These are phyloP conservation scores for Syzygium malaccense DNA, from an alignment of 441 rosid species.

Conservation along the genomic window DNA sequence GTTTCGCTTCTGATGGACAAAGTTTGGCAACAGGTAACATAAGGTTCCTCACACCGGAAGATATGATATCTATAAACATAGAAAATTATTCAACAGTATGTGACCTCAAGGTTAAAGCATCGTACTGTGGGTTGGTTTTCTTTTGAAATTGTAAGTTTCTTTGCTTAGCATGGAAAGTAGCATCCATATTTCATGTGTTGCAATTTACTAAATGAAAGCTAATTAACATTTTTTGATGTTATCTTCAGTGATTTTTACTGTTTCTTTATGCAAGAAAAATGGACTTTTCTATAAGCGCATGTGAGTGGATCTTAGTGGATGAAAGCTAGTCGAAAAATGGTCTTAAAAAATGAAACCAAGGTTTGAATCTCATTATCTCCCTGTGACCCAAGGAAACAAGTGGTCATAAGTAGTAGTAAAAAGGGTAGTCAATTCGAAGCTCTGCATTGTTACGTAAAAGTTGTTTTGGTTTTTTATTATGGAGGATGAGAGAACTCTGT, in stretches of 20 bases:
- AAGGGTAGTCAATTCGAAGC: background rate
- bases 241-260: background rate
- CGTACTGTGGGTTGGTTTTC: background rate
- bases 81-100: background rate
- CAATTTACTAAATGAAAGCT: background rate
- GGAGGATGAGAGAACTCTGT: background rate
- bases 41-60: background rate
- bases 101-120: background rate
- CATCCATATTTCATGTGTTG: background rate
- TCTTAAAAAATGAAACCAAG: background rate
- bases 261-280: background rate
- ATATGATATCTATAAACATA: background rate
- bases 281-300: background rate
- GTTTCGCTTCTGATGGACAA: conserved; percentile 71
- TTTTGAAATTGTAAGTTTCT: background rate
- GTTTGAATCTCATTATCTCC: background rate
- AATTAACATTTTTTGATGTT: background rate
- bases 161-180: background rate
- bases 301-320: background rate
- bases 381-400: background rate
- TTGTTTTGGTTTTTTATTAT: background rate
- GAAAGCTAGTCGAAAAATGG: background rate
- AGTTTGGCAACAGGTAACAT: conserved; percentile 71
- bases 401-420: background rate
- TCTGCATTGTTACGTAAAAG: background rate